Base-by-base conservation (phyloP, 352 stramenopile species). In the Phytopythium mirpurense region DNA sequence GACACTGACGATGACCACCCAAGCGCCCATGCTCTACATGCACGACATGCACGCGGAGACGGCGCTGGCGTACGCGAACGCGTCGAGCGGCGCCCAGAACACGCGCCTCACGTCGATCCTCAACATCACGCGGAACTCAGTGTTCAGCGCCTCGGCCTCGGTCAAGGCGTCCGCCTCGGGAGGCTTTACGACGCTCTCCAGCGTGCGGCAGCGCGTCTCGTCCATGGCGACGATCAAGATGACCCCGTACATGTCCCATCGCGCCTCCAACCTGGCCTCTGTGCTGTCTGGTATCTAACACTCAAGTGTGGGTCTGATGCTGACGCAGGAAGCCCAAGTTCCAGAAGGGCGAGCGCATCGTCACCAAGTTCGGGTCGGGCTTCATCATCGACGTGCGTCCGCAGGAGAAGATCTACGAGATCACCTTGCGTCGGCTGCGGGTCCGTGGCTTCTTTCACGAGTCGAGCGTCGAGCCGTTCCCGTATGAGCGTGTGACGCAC, bases 401-500 rank as follows among this genome's bases (percentile, higher is more conserved):
- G 3, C 60, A 76, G 23, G 80, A 88, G 29, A 77, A 83, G 27
- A 88, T 91, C 61, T 93, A 93, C 62, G 68, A 83, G 42, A 77
- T 93, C 21, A 69, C 86, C 36, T 67, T 93, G 37, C 83, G 83
- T n/a, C 80, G 83, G 4, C 70, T 91, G 29, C 77, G 80, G 55
- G 78, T 82, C 49, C 69, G 57, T 3, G 83, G 78, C 9, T 90
- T 75, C 56, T 93, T 91, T 46, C 78, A 91, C 68, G 83, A 93
- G 47, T 57, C 67, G 10, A 74, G 63, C 27, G 52, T 93, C 29
- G 54, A 63, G 46, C 57, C 67, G 21, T 93, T 93, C 62, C 83
- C 83, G n/a, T 93, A 93, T 40, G 80, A 93, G 32, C 78, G 78
- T 36, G 83, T 90, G 27, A 91, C 83, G 48, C 83, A 93, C 44